Evolutionary conservation across 371 early-diverging fungal genomes (phyloP).

Genomic region (Rhizopus delemar): DNA sequence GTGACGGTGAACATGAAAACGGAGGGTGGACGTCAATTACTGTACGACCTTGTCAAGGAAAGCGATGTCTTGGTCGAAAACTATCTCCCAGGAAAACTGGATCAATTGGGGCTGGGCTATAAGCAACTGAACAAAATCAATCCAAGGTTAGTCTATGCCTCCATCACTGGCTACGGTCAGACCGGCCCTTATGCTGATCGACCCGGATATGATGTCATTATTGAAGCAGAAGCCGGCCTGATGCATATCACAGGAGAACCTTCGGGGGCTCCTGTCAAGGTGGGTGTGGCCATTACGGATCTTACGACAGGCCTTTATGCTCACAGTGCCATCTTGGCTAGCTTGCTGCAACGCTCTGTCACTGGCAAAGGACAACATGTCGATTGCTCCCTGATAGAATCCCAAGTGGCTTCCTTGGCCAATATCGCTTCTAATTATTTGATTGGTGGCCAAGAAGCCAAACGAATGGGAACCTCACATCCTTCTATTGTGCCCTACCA

Average conservation of each 20-base stretch:
- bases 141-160: slow-evolving; percentile 84
- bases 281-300: slow-evolving; percentile 93
- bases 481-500: slow-evolving; percentile 93
- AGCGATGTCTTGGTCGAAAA: slow-evolving; percentile 90
- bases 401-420: slow-evolving; percentile 84
- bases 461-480: slow-evolving; percentile 86
- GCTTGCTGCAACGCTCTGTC: slow-evolving; percentile 68
- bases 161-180: slow-evolving; percentile 87
- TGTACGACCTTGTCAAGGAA: slow-evolving; percentile 66
- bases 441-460: slow-evolving; percentile 78
- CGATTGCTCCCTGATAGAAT: slow-evolving; percentile 83
- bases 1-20: slow-evolving; percentile 84
- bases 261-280: slow-evolving; percentile 85
- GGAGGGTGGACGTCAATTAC: slow-evolving; percentile 60
- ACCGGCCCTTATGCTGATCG: slow-evolving; percentile 79
- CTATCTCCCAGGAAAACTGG: slow-evolving; percentile 87
- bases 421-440: slow-evolving; percentile 88
- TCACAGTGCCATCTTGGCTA: slow-evolving; percentile 87
- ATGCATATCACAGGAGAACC: slow-evolving; percentile 95
- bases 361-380: slow-evolving; percentile 82
- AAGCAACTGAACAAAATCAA: slow-evolving; percentile 67
- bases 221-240: slow-evolving; percentile 90
- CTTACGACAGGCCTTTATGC: slow-evolving; percentile 84
- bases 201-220: slow-evolving; percentile 94
- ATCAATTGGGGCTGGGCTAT: slow-evolving; percentile 76